These are phyloP conservation scores for Quercus berberidifolia DNA, from an alignment of 306 rosid species.

Conservation along the genomic window DNA sequence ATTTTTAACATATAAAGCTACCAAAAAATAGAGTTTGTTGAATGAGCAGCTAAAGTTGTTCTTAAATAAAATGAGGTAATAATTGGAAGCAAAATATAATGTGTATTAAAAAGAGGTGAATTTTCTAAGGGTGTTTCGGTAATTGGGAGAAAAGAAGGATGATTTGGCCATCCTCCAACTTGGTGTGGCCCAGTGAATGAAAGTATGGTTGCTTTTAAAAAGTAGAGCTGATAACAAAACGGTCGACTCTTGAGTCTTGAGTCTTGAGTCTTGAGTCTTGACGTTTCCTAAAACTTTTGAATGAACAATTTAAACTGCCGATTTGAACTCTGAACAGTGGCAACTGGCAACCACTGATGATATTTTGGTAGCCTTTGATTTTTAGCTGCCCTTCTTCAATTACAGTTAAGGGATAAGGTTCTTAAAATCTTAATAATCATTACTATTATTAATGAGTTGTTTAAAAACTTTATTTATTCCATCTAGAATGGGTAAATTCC, in stretches of 20 bases:
- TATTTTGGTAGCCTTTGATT: no score
- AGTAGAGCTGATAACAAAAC: conserved; percentile 10
- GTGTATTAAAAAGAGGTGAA: background rate
- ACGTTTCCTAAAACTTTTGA: background rate
- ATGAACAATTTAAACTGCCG: background rate
- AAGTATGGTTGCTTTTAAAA: conserved; percentile 26
- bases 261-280: conserved; percentile 7
- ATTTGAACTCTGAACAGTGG: background rate
- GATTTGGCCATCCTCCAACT: background rate
- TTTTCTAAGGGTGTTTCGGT: background rate
- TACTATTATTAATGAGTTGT: no score
- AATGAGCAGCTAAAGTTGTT: background rate
- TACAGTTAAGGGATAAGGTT: no score
- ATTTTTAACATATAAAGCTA: no score
- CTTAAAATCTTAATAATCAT: no score
- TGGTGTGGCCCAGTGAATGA: conserved; percentile 6
- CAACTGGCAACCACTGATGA: background rate
- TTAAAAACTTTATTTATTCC: no score
- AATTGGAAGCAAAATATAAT: background rate
- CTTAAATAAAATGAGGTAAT: background rate
- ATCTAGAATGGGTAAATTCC: no score
- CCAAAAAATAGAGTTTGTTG: no score
- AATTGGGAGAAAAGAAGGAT: background rate
- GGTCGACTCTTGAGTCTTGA: background rate
- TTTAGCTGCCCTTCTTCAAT: no score